These are phyloP conservation scores for Candida michaelii DNA, from an alignment of 805 yeast species.

Conservation along the genomic window DNA sequence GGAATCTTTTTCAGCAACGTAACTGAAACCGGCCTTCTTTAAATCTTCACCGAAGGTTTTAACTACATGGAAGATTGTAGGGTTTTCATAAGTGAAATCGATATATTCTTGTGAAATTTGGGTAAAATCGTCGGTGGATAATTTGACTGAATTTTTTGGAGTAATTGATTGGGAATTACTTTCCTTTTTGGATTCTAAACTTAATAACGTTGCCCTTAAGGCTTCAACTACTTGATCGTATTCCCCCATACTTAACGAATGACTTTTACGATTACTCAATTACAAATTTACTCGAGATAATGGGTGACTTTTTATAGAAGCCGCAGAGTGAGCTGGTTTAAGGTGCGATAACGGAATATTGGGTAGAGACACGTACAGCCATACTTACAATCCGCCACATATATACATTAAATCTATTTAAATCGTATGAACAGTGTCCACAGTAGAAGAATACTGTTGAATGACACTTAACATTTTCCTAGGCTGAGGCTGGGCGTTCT, in stretches of 20 bases:
- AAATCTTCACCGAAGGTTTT: slow-evolving; percentile 24
- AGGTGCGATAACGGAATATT: slow-evolving; percentile 2
- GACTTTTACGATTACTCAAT: background rate
- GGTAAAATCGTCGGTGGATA: slow-evolving; percentile 1
- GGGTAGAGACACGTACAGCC: background rate
- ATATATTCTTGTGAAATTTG: slow-evolving; percentile 22
- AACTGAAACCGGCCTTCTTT: slow-evolving; percentile 27
- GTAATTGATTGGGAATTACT: background rate
- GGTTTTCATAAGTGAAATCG: slow-evolving; percentile 34
- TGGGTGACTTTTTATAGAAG: background rate
- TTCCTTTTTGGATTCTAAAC: slow-evolving; percentile 7
- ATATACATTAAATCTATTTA: background rate
- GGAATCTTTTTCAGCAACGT: slow-evolving; percentile 23
- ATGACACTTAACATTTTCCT: too few relatives aligned
- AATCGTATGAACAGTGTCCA: background rate
- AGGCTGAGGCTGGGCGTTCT: slow-evolving; percentile 20
- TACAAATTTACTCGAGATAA: background rate
- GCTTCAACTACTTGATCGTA: slow-evolving; percentile 15
- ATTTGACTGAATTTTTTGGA: background rate
- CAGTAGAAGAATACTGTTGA: too few relatives aligned
- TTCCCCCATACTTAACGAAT: slow-evolving; percentile 13
- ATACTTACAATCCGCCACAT: background rate
- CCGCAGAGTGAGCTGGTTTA: slow-evolving; percentile 5
- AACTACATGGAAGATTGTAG: slow-evolving; percentile 43
- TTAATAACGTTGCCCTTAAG: slow-evolving; percentile 12